A percentile compares a stretch with the other conserved stretches of the same genome.
Evolutionary conservation across 441 rosid genomes (phyloP).

Genomic region (Pelargonium australe): DNA sequence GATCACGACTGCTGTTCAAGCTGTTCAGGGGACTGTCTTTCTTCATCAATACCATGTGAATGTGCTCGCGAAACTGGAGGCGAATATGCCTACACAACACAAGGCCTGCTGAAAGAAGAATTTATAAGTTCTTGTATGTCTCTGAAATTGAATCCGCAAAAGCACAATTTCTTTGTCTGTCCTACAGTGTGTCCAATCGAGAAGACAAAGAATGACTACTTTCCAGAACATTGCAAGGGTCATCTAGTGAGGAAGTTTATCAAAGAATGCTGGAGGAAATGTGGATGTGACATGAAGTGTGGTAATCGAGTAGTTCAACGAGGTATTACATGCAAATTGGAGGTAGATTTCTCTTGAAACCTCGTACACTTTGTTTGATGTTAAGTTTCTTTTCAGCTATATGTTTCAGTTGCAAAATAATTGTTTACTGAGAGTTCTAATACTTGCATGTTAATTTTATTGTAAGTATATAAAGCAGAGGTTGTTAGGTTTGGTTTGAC

Average conservation of each 20-base stretch:
- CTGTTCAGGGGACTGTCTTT: slow-evolving; percentile 74
- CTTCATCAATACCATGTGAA: slow-evolving; percentile 48
- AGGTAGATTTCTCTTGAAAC: slow-evolving; percentile 37
- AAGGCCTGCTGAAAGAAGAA: slow-evolving; percentile 52
- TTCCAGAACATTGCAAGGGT: slow-evolving; percentile 58
- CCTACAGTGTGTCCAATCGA: slow-evolving; percentile 62
- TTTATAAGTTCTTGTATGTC: slow-evolving; percentile 50
- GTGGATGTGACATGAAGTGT: slow-evolving; percentile 72
- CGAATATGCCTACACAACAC: slow-evolving; percentile 65
- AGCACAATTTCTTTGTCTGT: slow-evolving; percentile 45
- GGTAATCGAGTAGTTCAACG: slow-evolving; percentile 82
- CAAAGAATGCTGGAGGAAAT: slow-evolving; percentile 89
- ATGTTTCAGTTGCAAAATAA: background rate
- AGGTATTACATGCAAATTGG: slow-evolving; percentile 59
- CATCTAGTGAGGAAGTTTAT: slow-evolving; percentile 74
- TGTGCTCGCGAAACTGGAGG: slow-evolving; percentile 86
- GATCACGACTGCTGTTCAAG: slow-evolving; percentile 68
- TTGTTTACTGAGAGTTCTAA: background rate
- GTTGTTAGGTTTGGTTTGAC: background rate
- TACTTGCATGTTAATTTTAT: background rate
- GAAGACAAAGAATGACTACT: slow-evolving; percentile 40
- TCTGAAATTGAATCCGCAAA: slow-evolving; percentile 36
- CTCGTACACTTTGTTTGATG: background rate
- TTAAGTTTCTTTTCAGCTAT: no score
- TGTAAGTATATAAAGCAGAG: slow-evolving; percentile 1